phyloP scores from a whole-genome alignment of 202 grass and related monocot species.

The Digitaria exilis region DNA sequence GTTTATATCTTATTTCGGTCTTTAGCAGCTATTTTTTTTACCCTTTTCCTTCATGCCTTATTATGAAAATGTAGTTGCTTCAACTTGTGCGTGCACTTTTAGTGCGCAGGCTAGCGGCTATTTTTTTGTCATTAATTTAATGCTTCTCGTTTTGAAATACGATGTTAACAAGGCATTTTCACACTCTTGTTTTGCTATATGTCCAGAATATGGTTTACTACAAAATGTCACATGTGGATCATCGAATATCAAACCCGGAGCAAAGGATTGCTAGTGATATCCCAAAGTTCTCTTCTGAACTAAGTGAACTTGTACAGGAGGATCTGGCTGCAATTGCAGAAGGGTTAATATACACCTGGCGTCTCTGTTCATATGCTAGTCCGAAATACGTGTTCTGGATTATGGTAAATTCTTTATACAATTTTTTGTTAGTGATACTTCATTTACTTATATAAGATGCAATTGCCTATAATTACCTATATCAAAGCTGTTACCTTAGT shows the following conservation, averaged over 20 bases:
- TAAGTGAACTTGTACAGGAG: conserved; percentile 97
- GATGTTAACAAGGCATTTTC: conserved; percentile 18
- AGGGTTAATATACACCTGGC: conserved; percentile 94
- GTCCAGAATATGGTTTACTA: conserved; percentile 99
- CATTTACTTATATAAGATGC: conserved; percentile 4
- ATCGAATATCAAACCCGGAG: conserved; percentile 86
- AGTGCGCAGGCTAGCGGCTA: not conserved
- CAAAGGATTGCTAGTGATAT: conserved; percentile 98
- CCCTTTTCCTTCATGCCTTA: not conserved
- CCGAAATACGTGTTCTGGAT: conserved; percentile 99
- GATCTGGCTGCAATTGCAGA: conserved; percentile 93
- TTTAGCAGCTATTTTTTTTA: conserved; percentile 4
- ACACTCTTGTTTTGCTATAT: conserved; percentile 39
- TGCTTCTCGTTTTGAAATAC: not conserved
- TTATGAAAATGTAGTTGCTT: conserved; percentile 3
- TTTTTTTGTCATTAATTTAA: conserved; percentile 31
- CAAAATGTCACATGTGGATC: conserved; percentile 95
- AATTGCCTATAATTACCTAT: conserved; percentile 14
- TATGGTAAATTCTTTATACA: conserved; percentile 64
- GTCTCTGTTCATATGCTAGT: conserved; percentile 99
- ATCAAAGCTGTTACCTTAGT: not conserved
- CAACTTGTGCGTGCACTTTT: conserved; percentile 24
- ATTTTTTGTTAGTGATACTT: conserved; percentile 24
- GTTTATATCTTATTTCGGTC: conserved; percentile 25
- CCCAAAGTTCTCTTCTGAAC: conserved; percentile 92